Conservation (phyloP, 176 grass and related monocot species). For the bread wheat (Triticum aestivum) region DNA sequence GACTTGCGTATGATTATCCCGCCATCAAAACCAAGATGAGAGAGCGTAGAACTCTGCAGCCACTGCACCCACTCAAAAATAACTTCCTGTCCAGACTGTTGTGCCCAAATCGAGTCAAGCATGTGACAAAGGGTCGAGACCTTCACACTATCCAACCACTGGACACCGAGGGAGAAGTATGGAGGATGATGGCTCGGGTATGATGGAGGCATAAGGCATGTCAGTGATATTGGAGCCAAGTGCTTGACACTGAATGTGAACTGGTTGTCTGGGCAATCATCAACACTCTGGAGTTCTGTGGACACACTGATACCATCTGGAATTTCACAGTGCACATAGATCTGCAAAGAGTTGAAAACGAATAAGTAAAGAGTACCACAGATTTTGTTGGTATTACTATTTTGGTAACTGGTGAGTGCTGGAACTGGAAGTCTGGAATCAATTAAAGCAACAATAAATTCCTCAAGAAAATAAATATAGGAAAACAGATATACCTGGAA, state of each 20-base stretch:
- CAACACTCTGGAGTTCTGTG: slow-evolving; percentile 8
- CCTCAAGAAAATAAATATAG: background rate
- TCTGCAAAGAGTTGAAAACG: slow-evolving; percentile 15
- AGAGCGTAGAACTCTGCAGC: slow-evolving; percentile 44
- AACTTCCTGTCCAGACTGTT: slow-evolving; percentile 48
- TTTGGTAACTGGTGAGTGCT: background rate
- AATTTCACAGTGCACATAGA: slow-evolving; percentile 33
- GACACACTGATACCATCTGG: slow-evolving; percentile 35
- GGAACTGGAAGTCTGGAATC: background rate
- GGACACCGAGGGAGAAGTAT: slow-evolving; percentile 38
- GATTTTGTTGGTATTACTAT: background rate
- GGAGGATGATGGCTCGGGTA: slow-evolving; percentile 58
- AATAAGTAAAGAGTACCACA: background rate
- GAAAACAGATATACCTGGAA: slow-evolving; percentile 39
- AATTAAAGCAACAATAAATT: background rate
- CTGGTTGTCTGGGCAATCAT: background rate
- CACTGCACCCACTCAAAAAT: slow-evolving; percentile 64
- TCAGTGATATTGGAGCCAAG: slow-evolving; percentile 45
- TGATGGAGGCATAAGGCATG: slow-evolving; percentile 51
- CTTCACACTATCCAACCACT: slow-evolving; percentile 47
- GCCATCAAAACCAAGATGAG: slow-evolving; percentile 51
- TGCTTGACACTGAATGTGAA: slow-evolving; percentile 44
- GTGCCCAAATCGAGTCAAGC: slow-evolving; percentile 52
- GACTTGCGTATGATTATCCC: slow-evolving; percentile 30
- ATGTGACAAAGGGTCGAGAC: slow-evolving; percentile 51